Evolutionary conservation across 768 basidiomycete genomes (phyloP).

Genomic region (Mrakia blollopis): DNA sequence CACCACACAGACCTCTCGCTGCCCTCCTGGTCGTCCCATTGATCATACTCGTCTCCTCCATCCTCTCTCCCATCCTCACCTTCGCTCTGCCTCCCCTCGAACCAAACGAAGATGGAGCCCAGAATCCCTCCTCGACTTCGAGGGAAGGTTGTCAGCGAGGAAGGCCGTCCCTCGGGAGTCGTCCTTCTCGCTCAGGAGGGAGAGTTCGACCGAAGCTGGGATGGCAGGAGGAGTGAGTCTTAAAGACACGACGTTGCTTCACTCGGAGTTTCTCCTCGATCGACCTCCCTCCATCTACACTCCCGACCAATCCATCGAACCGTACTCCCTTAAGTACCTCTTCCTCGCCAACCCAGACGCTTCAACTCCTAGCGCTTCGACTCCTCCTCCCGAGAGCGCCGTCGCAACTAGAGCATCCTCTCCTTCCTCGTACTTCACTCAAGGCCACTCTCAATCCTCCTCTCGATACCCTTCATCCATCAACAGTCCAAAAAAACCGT

Average conservation of each 20-base stretch:
- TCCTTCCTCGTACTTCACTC: not conserved
- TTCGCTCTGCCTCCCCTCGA: not conserved
- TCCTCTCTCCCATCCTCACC: constrained; percentile 1
- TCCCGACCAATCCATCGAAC: not conserved
- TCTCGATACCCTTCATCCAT: not conserved
- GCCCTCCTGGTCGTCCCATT: not conserved
- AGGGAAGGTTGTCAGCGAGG: not conserved
- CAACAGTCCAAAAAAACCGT: not conserved
- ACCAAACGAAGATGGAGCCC: not conserved
- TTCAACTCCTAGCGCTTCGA: not conserved
- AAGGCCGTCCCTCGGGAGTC: not conserved
- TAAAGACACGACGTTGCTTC: not conserved
- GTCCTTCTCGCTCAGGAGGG: not conserved
- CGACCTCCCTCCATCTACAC: not conserved
- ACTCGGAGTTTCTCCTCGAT: not conserved
- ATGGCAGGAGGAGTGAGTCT: not conserved
- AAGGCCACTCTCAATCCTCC: not conserved
- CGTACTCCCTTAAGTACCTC: not conserved
- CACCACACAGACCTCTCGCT: not conserved
- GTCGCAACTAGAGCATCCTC: not conserved
- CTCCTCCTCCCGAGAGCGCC: not conserved
- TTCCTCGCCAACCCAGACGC: not conserved
- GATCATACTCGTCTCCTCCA: not conserved
- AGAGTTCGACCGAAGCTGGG: not conserved
- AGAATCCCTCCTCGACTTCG: not conserved